phyloP scores from a whole-genome alignment of 768 basidiomycete genomes.

The Rhizopogon salebrosus region DNA sequence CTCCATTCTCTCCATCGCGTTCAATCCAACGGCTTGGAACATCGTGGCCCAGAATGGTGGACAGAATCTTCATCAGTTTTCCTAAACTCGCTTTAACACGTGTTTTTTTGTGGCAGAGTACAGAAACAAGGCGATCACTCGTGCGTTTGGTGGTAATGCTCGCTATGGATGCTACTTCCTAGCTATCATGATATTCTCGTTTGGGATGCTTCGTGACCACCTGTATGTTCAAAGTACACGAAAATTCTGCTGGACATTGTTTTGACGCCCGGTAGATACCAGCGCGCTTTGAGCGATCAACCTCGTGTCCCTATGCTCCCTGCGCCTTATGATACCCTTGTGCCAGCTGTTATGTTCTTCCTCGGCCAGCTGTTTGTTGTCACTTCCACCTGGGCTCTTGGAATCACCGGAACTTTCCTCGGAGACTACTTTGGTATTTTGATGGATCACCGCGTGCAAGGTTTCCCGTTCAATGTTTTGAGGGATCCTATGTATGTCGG shows the following conservation, averaged over 20 bases:
- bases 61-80: slow-evolving; percentile 18
- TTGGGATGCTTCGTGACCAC: slow-evolving; percentile 81
- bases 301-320: slow-evolving; percentile 65
- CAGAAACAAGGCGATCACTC: slow-evolving; percentile 83
- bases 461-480: slow-evolving; percentile 94
- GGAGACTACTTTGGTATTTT: slow-evolving; percentile 82
- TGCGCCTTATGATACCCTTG: slow-evolving; percentile 52
- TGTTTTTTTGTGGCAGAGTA: slow-evolving; percentile 44
- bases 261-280: slow-evolving; percentile 51
- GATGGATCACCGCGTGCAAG: slow-evolving; percentile 87
- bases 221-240: slow-evolving; percentile 48
- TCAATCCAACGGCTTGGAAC: slow-evolving; percentile 97
- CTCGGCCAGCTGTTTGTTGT: slow-evolving; percentile 83
- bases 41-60: slow-evolving; percentile 87
- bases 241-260: not conserved
- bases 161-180: slow-evolving; percentile 83
- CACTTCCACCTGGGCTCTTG: slow-evolving; percentile 84
- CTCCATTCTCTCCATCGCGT: slow-evolving; percentile 65
- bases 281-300: slow-evolving; percentile 69
- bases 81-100: not conserved
- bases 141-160: slow-evolving; percentile 70
- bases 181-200: slow-evolving; percentile 75
- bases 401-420: slow-evolving; percentile 90
- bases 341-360: slow-evolving; percentile 58
- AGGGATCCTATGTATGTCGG: slow-evolving; percentile 97